A percentile compares a stretch with the other conserved stretches of the same genome.
Evolutionary conservation across 768 basidiomycete species (phyloP).

Genomic region (Exidia glandulosa): DNA sequence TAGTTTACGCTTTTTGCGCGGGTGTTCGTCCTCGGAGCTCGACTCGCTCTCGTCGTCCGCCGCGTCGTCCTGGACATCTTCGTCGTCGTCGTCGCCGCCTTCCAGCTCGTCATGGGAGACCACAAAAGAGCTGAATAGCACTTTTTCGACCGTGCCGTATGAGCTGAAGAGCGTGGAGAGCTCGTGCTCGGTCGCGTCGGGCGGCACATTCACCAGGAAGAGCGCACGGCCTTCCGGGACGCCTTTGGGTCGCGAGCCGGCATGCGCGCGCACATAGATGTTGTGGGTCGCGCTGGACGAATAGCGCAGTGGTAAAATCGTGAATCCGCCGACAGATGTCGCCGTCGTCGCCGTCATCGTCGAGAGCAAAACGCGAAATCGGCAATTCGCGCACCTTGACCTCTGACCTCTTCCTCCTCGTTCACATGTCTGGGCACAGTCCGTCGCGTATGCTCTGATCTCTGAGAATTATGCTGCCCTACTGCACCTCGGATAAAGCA

Average conservation of each 20-base stretch:
- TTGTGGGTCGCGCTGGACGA: slow-evolving; percentile 43
- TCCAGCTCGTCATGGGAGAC: slow-evolving; percentile 22
- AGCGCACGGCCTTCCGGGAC: slow-evolving; percentile 58
- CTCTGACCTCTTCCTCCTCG: too few relatives aligned
- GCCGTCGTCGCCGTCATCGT: background rate
- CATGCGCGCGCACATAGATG: slow-evolving; percentile 66
- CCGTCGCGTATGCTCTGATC: too few relatives aligned
- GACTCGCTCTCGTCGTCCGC: background rate
- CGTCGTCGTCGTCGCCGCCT: slow-evolving; percentile 8
- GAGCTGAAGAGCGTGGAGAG: slow-evolving; percentile 64
- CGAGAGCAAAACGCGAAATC: background rate
- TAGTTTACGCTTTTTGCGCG: slow-evolving; percentile 23
- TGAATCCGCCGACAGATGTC: slow-evolving; percentile 14
- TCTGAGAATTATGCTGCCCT: too few relatives aligned
- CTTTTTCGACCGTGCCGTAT: slow-evolving; percentile 66
- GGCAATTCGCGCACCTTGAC: too few relatives aligned
- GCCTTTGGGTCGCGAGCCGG: slow-evolving; percentile 14
- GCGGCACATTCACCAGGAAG: slow-evolving; percentile 82
- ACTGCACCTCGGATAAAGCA: too few relatives aligned
- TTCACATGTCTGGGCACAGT: too few relatives aligned
- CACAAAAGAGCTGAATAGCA: slow-evolving; percentile 48
- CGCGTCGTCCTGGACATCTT: background rate
- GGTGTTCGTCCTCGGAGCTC: slow-evolving; percentile 5
- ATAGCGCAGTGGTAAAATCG: slow-evolving; percentile 30
- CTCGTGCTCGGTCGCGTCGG: slow-evolving; percentile 78